These are phyloP conservation scores for Cucumis cinereus DNA, from an alignment of 306 rosid genomes.

Conservation along the genomic window DNA sequence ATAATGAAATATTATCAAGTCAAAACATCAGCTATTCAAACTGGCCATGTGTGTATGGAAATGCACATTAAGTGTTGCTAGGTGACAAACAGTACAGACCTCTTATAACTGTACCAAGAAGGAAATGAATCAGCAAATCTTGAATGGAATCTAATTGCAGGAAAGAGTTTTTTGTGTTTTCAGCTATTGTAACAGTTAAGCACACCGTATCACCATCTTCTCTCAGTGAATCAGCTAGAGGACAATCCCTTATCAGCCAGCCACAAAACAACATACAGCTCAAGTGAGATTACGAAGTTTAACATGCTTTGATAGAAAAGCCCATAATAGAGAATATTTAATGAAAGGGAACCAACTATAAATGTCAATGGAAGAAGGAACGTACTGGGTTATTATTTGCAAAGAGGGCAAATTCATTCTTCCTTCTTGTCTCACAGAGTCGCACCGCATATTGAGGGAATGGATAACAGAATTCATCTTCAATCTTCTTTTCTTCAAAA, in stretches of 20 bases:
- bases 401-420: conserved; percentile 28
- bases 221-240: conserved; percentile 15
- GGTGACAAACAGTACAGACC: conserved; percentile 34
- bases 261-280: conserved; percentile 26
- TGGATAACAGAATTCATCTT: conserved; percentile 44
- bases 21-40: not conserved
- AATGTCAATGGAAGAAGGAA: conserved; percentile 13
- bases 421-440: conserved; percentile 19
- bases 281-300: conserved; percentile 4
- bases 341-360: conserved; percentile 6
- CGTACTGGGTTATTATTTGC: conserved; percentile 63
- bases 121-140: conserved; percentile 48
- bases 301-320: not conserved
- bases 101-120: conserved; percentile 54
- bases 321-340: not conserved
- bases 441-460: conserved; percentile 34
- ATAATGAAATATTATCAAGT: not conserved
- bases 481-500: conserved; percentile 36
- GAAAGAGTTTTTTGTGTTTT: conserved; percentile 24
- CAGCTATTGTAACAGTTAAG: conserved; percentile 41
- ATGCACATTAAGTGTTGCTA: not conserved
- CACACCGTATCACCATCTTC: conserved; percentile 31
- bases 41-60: not conserved
- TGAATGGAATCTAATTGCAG: conserved; percentile 40
- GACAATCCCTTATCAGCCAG: conserved; percentile 47